Base-by-base conservation (phyloP, 2,329 filamentous ascomycete species). In the Xylaria sp. region DNA sequence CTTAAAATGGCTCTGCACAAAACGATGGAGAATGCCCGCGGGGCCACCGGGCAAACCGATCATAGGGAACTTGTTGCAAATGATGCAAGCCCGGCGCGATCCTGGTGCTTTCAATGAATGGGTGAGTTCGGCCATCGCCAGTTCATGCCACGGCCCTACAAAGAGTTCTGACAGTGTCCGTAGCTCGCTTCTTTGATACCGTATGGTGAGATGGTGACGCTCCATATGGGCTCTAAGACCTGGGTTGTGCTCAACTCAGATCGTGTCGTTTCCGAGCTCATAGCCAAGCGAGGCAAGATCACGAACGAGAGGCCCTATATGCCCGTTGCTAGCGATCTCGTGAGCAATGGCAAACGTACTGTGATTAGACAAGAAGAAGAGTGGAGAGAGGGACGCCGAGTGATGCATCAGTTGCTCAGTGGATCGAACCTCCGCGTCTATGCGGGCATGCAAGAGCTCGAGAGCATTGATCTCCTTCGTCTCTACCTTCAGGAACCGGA, bases 381-480 rank as follows among this genome's bases (percentile, higher is more conserved):
- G 34, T 80, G 78, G 79, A 68, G 69, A n/a, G 77, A 78, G 56
- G 72, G 75, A 11, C 75, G 79, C 9, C 76, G 78, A 3, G 75
- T 79, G 4, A 79, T 79, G 77, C 79, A 81, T 63, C 75, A 75
- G 4, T 67, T 80, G 5, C 70, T 80, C n/a, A 79, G 72, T 59
- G 78, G 77, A 1, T 73, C 77, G 1, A 74, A 72, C 1, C 54
- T 79, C 45, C 75, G 72, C 51, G 55, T 74, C 14, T 79, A 80
- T 59, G 76, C 63, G 27, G 66, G 42, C 1, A 76, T 71, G 72
- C 78, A 80, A 58, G 77, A 80, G 42, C 65, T 76, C 12, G 79
- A 80, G 63, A 79, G 75, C 61, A 69, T 71, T 1, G 73, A 77
- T 59, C 66, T 80, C 67, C 64, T 80, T 3, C 72, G 73, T 2